A percentile compares a stretch with the other conserved stretches of the same genome.
phyloP scores from a whole-genome alignment of 2,329 filamentous ascomycete species.

The Alternaria longipes region DNA sequence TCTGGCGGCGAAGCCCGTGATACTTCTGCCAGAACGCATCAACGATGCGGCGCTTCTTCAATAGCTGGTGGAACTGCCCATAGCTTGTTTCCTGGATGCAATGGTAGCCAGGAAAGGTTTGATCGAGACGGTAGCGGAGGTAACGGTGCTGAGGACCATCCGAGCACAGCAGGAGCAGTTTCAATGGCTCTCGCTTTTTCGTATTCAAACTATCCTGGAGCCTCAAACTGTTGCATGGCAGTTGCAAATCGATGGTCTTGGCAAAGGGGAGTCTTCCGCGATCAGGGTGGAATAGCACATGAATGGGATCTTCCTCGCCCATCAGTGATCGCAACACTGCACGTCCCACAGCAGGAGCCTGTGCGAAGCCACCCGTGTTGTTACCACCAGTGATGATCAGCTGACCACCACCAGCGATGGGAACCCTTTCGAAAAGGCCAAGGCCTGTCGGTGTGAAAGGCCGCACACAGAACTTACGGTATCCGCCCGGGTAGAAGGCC shows the following conservation, averaged over 20 bases:
- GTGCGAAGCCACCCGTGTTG: neutral
- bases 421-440: neutral
- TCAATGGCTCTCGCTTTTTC: neutral
- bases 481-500: neutral
- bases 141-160: neutral
- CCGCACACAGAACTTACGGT: neutral
- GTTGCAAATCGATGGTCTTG: neutral
- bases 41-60: neutral
- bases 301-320: neutral
- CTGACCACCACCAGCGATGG: neutral
- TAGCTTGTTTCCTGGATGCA: neutral
- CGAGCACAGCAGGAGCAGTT: neutral
- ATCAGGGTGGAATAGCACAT: neutral
- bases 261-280: neutral
- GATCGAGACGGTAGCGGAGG: neutral
- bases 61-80: neutral
- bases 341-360: neutral
- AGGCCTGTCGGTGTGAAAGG: neutral
- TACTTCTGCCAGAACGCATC: neutral
- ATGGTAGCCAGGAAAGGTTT: neutral
- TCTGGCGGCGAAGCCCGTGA: neutral
- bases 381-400: conserved; percentile 1
- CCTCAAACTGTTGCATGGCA: neutral
- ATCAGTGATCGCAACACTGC: neutral
- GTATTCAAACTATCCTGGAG: neutral